Conservation (phyloP, 2,329 filamentous ascomycete species). For the Penicillium sp. region DNA sequence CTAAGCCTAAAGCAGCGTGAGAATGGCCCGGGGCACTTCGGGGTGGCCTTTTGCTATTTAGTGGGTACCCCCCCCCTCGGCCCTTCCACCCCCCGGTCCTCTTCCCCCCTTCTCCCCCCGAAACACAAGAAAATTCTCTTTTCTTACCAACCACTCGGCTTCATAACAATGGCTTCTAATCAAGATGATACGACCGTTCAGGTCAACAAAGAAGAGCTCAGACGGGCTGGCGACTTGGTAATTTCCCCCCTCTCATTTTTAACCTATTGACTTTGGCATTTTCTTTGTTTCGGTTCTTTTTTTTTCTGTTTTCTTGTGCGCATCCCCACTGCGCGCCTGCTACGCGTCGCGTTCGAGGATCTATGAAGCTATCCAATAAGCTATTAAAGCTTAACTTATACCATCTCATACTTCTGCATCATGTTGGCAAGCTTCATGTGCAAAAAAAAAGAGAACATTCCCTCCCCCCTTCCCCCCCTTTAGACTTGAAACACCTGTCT, state of each 20-base stretch:
- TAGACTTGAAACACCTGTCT: neutral
- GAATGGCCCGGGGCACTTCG: conserved; percentile 8
- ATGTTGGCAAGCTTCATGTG: conserved; percentile 1
- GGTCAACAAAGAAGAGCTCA: conserved; percentile 69
- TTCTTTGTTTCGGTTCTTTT: conserved; percentile 14
- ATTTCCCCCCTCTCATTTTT: conserved; percentile 40
- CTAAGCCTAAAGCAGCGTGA: conserved; percentile 28
- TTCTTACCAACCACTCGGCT: conserved; percentile 27
- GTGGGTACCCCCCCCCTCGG: conserved; percentile 10
- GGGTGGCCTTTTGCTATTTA: conserved; percentile 17
- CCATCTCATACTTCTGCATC: neutral
- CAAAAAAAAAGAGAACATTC: neutral
- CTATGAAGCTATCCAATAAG: conserved; percentile 12
- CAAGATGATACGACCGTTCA: conserved; percentile 40
- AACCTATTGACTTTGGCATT: conserved; percentile 4
- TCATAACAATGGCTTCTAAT: conserved; percentile 36
- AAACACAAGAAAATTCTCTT: conserved; percentile 20
- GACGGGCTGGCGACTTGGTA: conserved; percentile 78
- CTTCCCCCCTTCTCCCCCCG: conserved; percentile 5
- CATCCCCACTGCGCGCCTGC: conserved; percentile 5
- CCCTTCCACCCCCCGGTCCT: conserved; percentile 17
- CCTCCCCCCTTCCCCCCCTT: neutral
- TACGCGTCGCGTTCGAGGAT: conserved; percentile 21
- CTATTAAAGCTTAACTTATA: conserved; percentile 4
- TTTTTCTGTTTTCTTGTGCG: conserved; percentile 11